Conservation (phyloP, 352 stramenopile species). For the Hyphochytrium catenoides region DNA sequence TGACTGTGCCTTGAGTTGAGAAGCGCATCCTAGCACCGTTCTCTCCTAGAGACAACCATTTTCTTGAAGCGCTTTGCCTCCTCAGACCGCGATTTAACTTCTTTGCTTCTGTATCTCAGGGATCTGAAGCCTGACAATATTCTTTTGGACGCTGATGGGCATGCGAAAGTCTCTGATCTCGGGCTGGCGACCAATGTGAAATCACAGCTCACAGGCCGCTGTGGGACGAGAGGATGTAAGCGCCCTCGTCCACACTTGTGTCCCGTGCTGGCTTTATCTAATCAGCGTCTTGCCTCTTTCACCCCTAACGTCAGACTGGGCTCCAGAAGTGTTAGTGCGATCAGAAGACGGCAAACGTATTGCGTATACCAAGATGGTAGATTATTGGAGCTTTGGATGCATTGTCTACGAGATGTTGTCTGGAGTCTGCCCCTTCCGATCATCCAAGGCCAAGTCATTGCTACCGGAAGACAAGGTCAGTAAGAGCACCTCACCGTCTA, state of each 20-base stretch:
- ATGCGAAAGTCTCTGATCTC: conserved; percentile 86
- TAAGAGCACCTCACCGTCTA: conserved; percentile 19
- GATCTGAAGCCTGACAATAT: conserved; percentile 75
- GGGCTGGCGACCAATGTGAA: conserved; percentile 84
- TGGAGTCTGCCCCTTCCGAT: conserved; percentile 88
- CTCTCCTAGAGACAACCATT: too few relatives aligned
- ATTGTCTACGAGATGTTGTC: conserved; percentile 91
- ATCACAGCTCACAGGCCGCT: conserved; percentile 37
- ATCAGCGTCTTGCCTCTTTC: not conserved
- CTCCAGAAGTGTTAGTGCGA: conserved; percentile 82
- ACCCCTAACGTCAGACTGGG: conserved; percentile 44
- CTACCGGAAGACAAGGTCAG: conserved; percentile 65
- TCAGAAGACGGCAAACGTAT: conserved; percentile 70
- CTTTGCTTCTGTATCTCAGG: too few relatives aligned
- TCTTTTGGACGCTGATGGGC: conserved; percentile 74
- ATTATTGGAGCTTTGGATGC: conserved; percentile 95
- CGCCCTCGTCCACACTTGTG: not conserved
- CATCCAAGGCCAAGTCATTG: conserved; percentile 71
- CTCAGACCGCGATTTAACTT: too few relatives aligned
- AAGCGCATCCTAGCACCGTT: too few relatives aligned
- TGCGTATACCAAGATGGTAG: conserved; percentile 77
- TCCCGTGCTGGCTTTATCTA: not conserved
- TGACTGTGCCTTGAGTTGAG: too few relatives aligned
- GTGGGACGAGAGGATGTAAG: conserved; percentile 29
- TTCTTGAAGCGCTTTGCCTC: too few relatives aligned